Conservation (phyloP, 208 protist genomes). For the Leptomonas seymouri region DNA sequence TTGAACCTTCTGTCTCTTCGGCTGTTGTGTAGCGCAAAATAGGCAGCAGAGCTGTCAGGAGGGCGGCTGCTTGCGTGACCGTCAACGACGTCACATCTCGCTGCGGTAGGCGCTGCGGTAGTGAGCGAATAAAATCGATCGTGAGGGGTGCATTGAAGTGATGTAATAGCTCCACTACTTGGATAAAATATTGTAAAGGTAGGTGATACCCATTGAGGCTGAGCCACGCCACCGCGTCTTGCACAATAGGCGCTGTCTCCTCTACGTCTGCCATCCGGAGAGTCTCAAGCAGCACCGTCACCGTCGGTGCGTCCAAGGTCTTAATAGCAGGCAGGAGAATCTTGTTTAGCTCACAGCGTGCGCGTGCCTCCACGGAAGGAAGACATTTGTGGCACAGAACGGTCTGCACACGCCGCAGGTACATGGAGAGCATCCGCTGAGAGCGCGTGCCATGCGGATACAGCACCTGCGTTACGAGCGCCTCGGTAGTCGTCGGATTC, state of each 20-base stretch:
- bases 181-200: not conserved
- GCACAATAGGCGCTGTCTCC: slow-evolving; percentile 32
- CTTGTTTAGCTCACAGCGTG: slow-evolving; percentile 11
- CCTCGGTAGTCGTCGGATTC: not conserved
- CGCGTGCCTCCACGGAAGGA: not conserved
- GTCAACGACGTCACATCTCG: slow-evolving; percentile 4
- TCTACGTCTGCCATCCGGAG: slow-evolving; percentile 37
- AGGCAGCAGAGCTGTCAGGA: slow-evolving; percentile 16
- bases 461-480: not conserved
- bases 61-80: not conserved
- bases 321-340: slow-evolving; percentile 36
- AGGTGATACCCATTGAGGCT: slow-evolving; percentile 15
- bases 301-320: slow-evolving; percentile 41
- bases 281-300: slow-evolving; percentile 46
- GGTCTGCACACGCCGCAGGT: slow-evolving; percentile 23
- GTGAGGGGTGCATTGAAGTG: slow-evolving; percentile 16
- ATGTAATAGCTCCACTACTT: slow-evolving; percentile 16
- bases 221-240: slow-evolving; percentile 56
- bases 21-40: not conserved
- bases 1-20: not conserved
- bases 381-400: not conserved
- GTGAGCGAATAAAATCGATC: not conserved
- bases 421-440: not conserved
- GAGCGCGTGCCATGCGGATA: not conserved
- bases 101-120: slow-evolving; percentile 1